Evolutionary conservation across 208 protist genomes (phyloP).

Genomic region (Trypanosoma mega): DNA sequence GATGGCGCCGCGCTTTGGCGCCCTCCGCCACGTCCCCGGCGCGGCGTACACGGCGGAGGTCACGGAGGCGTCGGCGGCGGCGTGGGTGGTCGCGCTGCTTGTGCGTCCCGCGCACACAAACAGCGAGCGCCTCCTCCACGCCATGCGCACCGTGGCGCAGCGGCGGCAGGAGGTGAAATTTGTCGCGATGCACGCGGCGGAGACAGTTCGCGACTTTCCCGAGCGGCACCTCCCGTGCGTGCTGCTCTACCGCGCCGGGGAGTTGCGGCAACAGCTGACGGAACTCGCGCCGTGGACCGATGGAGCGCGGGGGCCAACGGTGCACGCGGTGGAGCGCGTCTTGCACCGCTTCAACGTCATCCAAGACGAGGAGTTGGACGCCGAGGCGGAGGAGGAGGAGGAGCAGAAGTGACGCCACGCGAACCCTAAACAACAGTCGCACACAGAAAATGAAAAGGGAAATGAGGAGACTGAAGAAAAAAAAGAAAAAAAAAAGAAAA

Average conservation of each 20-base stretch:
- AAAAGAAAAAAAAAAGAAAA: too few species aligned
- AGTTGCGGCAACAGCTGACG: constrained; percentile 68
- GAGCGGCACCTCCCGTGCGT: constrained; percentile 79
- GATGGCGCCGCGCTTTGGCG: constrained; percentile 63
- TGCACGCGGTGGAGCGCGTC: constrained; percentile 49
- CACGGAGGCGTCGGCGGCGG: constrained; percentile 62
- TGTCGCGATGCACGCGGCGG: constrained; percentile 79
- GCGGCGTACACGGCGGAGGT: constrained; percentile 80
- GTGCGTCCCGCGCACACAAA: constrained; percentile 66
- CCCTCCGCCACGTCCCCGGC: constrained; percentile 63
- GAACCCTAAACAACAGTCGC: too few species aligned
- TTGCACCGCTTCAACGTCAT: constrained; percentile 51
- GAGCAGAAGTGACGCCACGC: too few species aligned
- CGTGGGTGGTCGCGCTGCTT: constrained; percentile 74
- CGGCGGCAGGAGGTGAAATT: constrained; percentile 73
- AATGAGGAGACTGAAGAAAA: background rate
- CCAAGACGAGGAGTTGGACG: constrained; percentile 28
- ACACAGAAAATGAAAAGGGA: too few species aligned
- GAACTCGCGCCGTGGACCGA: constrained; percentile 59
- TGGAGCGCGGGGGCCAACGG: constrained; percentile 31
- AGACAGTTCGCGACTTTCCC: constrained; percentile 80
- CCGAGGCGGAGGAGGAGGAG: constrained; percentile 29
- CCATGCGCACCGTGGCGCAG: constrained; percentile 71
- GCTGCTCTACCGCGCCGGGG: constrained; percentile 70
- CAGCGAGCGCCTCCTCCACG: constrained; percentile 75